phyloP scores from a whole-genome alignment of 306 rosid species.

The Spatholobus suberectus region DNA sequence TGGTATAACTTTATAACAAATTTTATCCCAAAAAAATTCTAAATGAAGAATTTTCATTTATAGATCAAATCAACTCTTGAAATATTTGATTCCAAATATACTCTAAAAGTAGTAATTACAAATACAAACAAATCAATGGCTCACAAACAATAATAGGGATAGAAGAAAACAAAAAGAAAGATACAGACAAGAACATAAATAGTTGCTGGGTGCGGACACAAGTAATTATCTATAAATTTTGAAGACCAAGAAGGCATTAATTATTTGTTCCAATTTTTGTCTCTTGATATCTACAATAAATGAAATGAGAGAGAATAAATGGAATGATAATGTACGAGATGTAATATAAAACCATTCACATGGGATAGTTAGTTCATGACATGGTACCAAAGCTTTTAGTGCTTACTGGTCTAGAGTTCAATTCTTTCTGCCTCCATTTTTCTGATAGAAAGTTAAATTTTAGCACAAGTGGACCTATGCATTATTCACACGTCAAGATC shows the following conservation, averaged over 20 bases:
- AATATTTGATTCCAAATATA: slow-evolving; percentile 12
- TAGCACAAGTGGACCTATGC: neutral
- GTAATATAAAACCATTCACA: neutral
- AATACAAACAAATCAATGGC: neutral
- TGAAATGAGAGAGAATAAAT: neutral
- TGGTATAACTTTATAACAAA: slow-evolving; percentile 15
- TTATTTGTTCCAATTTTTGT: slow-evolving; percentile 2
- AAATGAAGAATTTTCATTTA: neutral
- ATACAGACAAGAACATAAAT: neutral
- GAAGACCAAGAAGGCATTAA: neutral
- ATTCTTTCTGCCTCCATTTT: neutral
- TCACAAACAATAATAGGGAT: neutral
- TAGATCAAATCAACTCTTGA: slow-evolving; percentile 2
- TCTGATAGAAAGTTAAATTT: neutral
- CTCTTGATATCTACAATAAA: neutral
- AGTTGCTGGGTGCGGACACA: neutral
- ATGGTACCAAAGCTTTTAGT: neutral
- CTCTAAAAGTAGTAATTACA: neutral
- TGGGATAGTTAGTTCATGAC: neutral
- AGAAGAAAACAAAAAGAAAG: neutral
- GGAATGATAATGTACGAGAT: neutral
- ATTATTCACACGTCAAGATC: neutral
- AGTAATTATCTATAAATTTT: neutral
- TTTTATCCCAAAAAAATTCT: neutral
- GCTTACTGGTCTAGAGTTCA: neutral